Evolutionary conservation across 495 filamentous ascomycete genomes (phyloP), one percentile per base, ranked within the genome.

Genomic region (Viridothelium virens): DNA sequence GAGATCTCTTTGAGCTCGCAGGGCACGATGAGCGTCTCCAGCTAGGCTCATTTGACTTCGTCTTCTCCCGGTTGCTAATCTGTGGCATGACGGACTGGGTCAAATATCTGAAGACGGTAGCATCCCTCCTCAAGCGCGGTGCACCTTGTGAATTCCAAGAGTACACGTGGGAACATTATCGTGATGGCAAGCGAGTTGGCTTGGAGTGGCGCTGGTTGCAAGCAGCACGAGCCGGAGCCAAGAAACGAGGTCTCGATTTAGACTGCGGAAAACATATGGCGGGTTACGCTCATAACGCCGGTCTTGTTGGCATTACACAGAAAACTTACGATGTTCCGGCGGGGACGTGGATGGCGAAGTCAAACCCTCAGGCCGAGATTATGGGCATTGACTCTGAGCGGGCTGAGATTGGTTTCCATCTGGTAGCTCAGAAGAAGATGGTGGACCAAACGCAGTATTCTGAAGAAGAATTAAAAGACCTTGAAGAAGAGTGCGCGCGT

Each of bases 71-170:
- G 14, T 33, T 56, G n/a, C 47, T 65, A 5, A 41, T 56, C 14
- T 50, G 38, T n/a, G 64, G 64, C 33, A 56, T 65, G 39, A 65
- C 64, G 3, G 46, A 56, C 31, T 65, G 64, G 64, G 39, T 38
- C 11, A 48, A 48, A 11, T 65, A 65, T 56, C 10, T 65, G 16
- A 48, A n/a, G 46, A 41, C 18, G 9, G 47, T 65, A 36, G 64
- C 41, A 34, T 36, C 16, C 5, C 31, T 65, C 7, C 64, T 65
- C 11, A 50, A 44, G 33, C 64, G 53, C 18, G 64, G 64, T 11
- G 64, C 39, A 3, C 50, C 25, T 7, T 33, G 34, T 11, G 64
- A 65, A 31, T 33, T 50, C 16, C 64, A 65, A 36, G 64, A 65
- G 18, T 53, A 14, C 18, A 53, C 48, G 10, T 53, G 48, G 48